These are phyloP conservation scores for Saraca asoca DNA, from an alignment of 331 rosid genomes.

Conservation along the genomic window DNA sequence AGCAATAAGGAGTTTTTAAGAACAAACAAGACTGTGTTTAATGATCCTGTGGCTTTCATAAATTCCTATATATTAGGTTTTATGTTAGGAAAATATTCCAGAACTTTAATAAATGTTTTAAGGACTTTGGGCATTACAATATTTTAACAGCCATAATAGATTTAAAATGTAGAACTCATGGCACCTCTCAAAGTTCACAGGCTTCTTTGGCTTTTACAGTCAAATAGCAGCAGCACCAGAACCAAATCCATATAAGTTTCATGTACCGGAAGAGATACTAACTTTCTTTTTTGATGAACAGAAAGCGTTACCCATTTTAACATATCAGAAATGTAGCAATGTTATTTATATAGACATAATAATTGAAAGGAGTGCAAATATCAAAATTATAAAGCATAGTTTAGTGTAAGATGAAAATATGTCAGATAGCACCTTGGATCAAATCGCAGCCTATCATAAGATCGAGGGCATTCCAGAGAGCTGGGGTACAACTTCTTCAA, in stretches of 20 bases:
- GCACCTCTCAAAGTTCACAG: constrained; percentile 17
- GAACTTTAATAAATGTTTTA: neutral
- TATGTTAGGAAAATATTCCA: too few relatives aligned
- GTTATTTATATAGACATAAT: neutral
- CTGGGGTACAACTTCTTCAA: constrained; percentile 76
- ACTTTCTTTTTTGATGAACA: constrained; percentile 29
- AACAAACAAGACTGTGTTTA: constrained; percentile 10
- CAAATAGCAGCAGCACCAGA: constrained; percentile 10
- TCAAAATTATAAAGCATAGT: neutral
- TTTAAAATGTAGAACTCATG: constrained; percentile 17
- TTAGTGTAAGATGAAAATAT: constrained; percentile 8
- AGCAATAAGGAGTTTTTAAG: constrained; percentile 23
- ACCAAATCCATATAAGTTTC: neutral
- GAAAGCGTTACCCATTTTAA: constrained; percentile 2
- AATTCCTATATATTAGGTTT: constrained; percentile 25
- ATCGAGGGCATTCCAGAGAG: constrained; percentile 87
- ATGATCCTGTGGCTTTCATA: constrained; percentile 23
- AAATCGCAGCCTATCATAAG: constrained; percentile 90
- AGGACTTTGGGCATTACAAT: constrained; percentile 10
- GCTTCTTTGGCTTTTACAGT: constrained; percentile 4
- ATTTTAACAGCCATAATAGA: constrained; percentile 24
- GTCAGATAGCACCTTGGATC: constrained; percentile 73
- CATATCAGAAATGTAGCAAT: constrained; percentile 7
- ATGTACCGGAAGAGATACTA: neutral
- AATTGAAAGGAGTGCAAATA: neutral